Base-by-base conservation (phyloP, 2,329 filamentous ascomycete species). In the Calcarisporium arbuscula region DNA sequence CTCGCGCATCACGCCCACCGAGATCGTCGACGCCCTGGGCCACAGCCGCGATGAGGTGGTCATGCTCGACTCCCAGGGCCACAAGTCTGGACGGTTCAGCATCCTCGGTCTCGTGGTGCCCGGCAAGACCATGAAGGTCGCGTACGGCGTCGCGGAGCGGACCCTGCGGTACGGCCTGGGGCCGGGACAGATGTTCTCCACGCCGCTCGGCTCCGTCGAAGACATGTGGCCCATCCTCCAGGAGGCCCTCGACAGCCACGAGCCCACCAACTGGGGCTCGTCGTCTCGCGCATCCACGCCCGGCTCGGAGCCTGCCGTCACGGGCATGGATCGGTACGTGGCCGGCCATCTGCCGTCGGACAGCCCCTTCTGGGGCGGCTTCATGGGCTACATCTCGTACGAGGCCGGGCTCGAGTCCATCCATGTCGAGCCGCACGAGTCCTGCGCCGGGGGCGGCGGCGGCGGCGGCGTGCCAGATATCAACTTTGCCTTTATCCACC, bases 311-410 rank as follows among this genome's bases (percentile, higher is more conserved):
- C 10, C 14, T 15, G 12, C n/a, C 28, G n/a, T 17, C 8, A 30
- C 15, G 8, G 28, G 15, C 4, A 30, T 30, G 28, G 28, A 30
- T 17, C 28, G 28, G 8, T 30, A 16, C 18, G 28, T 30, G n/a
- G 28, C 15, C 8, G 28, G 28, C 14, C 28, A 30, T 30, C 28
- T 30, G 8, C 28, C 28, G 12, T n/a, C n/a, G 28, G 28, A 30
- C 28, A 30, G 28, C 28, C 28, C 28, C 14, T 44, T 44, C 32
- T 39, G 36, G 32, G 42, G 39, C 5, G 42, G 42, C 7, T 42
- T 44, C 31, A 44, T 44, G 36, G 42, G 42, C 6, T 44, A 40
- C 26, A 21, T 44, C 18, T 37, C 39, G 12, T 44, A 44, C 22
- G 42, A 44, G 28, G 36, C 37, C n/a, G 42, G 42, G 4, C 34